Evolutionary conservation across 2,329 filamentous ascomycete genomes (phyloP).

Genomic region (Ophiostoma ulmi): DNA sequence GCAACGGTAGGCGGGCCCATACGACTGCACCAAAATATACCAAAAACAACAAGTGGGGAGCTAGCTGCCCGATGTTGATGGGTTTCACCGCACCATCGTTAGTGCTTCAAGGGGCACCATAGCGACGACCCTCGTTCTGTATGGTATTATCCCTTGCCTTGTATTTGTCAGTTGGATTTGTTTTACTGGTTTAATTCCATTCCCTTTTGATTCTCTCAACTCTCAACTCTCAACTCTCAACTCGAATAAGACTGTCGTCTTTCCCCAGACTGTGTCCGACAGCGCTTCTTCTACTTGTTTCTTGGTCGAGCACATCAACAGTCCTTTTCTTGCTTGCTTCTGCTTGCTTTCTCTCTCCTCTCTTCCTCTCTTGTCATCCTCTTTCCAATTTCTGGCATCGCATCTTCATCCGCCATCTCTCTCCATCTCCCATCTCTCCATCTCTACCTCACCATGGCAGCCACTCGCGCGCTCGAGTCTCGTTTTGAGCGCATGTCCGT

Average conservation of each 20-base stretch:
- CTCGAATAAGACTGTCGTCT: not conserved
- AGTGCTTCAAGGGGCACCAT: not conserved
- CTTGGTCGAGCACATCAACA: conserved; percentile 10
- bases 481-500: conserved; percentile 87
- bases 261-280: conserved; percentile 4
- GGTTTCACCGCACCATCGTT: not conserved
- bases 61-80: not conserved
- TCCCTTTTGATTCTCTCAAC: not conserved
- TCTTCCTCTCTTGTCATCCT: not conserved
- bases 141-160: not conserved
- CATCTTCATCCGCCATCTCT: not conserved
- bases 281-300: conserved; percentile 10
- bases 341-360: not conserved
- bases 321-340: not conserved
- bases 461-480: conserved; percentile 73
- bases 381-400: not conserved
- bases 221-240: not conserved
- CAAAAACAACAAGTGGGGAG: conserved; percentile 5
- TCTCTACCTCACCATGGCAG: conserved; percentile 46
- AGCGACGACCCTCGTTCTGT: not conserved
- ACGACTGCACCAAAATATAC: not conserved
- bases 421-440: not conserved
- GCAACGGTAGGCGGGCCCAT: not conserved
- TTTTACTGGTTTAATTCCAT: not conserved
- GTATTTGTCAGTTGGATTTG: not conserved